Conservation (phyloP, 1,139 yeast genomes). For the Suhomyces coccinellae region DNA sequence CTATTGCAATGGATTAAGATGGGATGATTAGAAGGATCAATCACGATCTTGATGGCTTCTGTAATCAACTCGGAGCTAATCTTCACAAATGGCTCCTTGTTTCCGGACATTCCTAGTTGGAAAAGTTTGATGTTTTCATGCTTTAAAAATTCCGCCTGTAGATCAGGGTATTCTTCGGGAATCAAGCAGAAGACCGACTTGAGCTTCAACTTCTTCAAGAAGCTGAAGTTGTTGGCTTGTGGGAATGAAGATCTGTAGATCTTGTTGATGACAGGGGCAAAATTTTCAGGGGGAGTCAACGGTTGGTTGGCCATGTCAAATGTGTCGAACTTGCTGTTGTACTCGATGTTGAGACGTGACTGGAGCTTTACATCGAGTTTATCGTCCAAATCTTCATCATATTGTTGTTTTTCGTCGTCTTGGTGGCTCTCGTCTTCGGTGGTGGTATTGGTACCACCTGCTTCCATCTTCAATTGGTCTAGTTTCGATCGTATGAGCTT, state of each 20-base stretch:
- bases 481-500: slow-evolving; percentile 38
- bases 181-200: slow-evolving; percentile 80
- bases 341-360: slow-evolving; percentile 23
- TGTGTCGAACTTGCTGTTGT: slow-evolving; percentile 14
- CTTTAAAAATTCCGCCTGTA: slow-evolving; percentile 63
- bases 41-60: slow-evolving; percentile 75
- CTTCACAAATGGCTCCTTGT: slow-evolving; percentile 91
- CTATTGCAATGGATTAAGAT: slow-evolving; percentile 90
- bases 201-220: slow-evolving; percentile 59
- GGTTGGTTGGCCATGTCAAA: slow-evolving; percentile 16
- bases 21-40: slow-evolving; percentile 87
- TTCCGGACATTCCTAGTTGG: slow-evolving; percentile 93
- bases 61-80: slow-evolving; percentile 77
- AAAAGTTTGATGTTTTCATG: slow-evolving; percentile 65
- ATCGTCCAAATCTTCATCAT: slow-evolving; percentile 49
- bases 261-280: slow-evolving; percentile 75
- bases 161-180: slow-evolving; percentile 87
- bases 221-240: slow-evolving; percentile 74
- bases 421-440: slow-evolving; percentile 25
- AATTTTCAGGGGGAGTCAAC: slow-evolving; percentile 84
- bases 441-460: slow-evolving; percentile 21
- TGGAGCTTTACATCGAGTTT: slow-evolving; percentile 35
- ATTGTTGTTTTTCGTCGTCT: slow-evolving; percentile 15
- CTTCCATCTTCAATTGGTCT: slow-evolving; percentile 27
- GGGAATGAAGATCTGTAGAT: slow-evolving; percentile 92